Evolutionary conservation across 768 basidiomycete species (phyloP).

Genomic region (Podaxis sp.): DNA sequence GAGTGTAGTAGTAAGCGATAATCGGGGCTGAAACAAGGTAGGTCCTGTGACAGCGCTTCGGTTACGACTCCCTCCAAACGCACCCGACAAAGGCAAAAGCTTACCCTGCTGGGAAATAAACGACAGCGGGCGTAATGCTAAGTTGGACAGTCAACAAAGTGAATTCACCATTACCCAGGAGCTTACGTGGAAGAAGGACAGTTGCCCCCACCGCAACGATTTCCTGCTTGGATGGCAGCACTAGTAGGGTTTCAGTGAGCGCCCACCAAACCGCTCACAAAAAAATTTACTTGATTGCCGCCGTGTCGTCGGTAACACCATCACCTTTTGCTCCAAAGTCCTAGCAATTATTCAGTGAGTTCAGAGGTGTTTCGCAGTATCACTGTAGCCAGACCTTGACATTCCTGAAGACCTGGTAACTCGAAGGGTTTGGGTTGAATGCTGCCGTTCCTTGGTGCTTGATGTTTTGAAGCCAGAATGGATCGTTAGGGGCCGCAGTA

Average conservation of each 20-base stretch:
- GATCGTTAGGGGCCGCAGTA: slow-evolving; percentile 51
- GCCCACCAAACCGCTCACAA: too few species aligned
- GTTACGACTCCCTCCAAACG: background rate
- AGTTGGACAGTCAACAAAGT: background rate
- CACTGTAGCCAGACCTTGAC: slow-evolving; percentile 46
- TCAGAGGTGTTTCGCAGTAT: slow-evolving; percentile 5
- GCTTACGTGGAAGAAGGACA: slow-evolving; percentile 63
- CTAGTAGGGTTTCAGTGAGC: slow-evolving; percentile 31
- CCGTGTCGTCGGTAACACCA: slow-evolving; percentile 73
- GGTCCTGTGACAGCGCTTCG: slow-evolving; percentile 37
- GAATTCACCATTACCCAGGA: background rate
- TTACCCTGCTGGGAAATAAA: slow-evolving; percentile 76
- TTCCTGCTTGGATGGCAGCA: slow-evolving; percentile 62
- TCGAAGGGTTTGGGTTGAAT: slow-evolving; percentile 53
- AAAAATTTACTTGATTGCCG: slow-evolving; percentile 61
- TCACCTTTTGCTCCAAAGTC: slow-evolving; percentile 48
- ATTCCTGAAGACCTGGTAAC: slow-evolving; percentile 74
- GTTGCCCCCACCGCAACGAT: slow-evolving; percentile 54
- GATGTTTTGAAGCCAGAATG: slow-evolving; percentile 73
- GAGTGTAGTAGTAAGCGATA: slow-evolving; percentile 74
- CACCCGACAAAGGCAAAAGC: slow-evolving; percentile 17
- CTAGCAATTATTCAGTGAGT: slow-evolving; percentile 18
- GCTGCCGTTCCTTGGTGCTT: slow-evolving; percentile 71
- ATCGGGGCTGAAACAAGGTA: slow-evolving; percentile 71
- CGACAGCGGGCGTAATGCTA: slow-evolving; percentile 69